Conservation (phyloP, 2,329 filamentous ascomycete species). For the Rhytidhysteron rufulum region DNA sequence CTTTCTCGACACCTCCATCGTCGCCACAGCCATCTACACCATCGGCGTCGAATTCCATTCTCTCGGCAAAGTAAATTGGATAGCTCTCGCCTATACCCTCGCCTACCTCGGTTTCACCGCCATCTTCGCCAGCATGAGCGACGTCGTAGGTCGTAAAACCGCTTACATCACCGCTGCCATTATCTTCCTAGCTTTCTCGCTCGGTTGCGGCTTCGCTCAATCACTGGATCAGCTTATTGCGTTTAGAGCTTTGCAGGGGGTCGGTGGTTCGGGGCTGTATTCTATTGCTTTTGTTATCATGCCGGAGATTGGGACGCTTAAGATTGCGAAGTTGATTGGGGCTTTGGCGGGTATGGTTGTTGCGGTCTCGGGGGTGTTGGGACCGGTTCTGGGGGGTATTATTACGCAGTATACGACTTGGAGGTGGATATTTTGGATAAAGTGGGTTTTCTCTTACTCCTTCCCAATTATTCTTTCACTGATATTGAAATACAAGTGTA, state of each 20-base stretch:
- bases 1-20: conserved; percentile 58
- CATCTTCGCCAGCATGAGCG: conserved; percentile 29
- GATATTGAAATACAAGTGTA: not conserved
- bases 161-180: conserved; percentile 19
- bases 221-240: conserved; percentile 33
- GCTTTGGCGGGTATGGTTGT: conserved; percentile 28
- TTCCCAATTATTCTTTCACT: conserved; percentile 24
- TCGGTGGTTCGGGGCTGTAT: conserved; percentile 48
- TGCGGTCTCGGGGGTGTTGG: conserved; percentile 40
- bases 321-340: conserved; percentile 29
- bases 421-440: conserved; percentile 49
- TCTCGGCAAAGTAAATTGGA: conserved; percentile 15
- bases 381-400: conserved; percentile 43
- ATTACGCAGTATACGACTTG: conserved; percentile 40
- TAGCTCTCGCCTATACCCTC: conserved; percentile 30
- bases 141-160: conserved; percentile 24
- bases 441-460: conserved; percentile 37
- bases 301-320: conserved; percentile 13
- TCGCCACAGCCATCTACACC: conserved; percentile 56
- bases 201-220: conserved; percentile 26
- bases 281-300: conserved; percentile 37
- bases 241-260: conserved; percentile 40
- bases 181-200: conserved; percentile 29
- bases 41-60: conserved; percentile 52
- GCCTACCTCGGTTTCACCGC: conserved; percentile 54